These are phyloP conservation scores for Suhomyces bolitotheri DNA, from an alignment of 1,139 yeast species.

Conservation along the genomic window DNA sequence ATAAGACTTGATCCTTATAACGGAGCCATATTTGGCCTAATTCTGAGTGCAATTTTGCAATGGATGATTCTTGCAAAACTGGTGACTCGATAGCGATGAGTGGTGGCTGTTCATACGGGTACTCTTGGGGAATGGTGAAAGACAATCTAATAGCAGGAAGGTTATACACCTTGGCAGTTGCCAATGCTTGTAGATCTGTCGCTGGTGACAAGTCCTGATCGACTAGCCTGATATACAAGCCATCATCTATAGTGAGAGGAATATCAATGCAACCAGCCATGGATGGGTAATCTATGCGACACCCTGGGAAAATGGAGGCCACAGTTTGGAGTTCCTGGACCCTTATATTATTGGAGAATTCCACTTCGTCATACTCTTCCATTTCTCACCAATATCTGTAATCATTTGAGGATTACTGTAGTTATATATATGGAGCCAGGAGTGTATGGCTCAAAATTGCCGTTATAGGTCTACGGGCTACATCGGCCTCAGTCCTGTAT, in stretches of 20 bases:
- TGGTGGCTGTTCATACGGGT: slow-evolving; percentile 34
- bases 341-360: slow-evolving; percentile 22
- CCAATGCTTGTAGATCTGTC: background rate
- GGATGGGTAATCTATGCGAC: slow-evolving; percentile 20
- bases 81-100: slow-evolving; percentile 18
- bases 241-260: slow-evolving; percentile 26
- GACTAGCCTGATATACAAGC: slow-evolving; percentile 13
- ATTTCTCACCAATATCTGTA: no score
- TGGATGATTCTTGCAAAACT: slow-evolving; percentile 23
- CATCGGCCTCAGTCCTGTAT: background rate
- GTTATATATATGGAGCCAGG: no score
- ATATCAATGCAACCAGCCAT: slow-evolving; percentile 28
- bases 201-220: background rate
- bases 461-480: no score
- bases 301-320: slow-evolving; percentile 52
- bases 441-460: no score
- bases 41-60: slow-evolving; percentile 18
- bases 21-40: slow-evolving; percentile 38
- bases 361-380: no score
- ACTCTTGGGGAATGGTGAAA: slow-evolving; percentile 30
- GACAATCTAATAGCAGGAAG: slow-evolving; percentile 34
- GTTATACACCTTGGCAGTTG: slow-evolving; percentile 16
- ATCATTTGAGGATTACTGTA: no score
- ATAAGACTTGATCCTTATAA: slow-evolving; percentile 44
- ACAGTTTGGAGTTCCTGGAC: slow-evolving; percentile 50